Evolutionary conservation across 768 basidiomycete species (phyloP), one percentile per base, ranked within the genome.

Genomic region (Gyrodon lividus): DNA sequence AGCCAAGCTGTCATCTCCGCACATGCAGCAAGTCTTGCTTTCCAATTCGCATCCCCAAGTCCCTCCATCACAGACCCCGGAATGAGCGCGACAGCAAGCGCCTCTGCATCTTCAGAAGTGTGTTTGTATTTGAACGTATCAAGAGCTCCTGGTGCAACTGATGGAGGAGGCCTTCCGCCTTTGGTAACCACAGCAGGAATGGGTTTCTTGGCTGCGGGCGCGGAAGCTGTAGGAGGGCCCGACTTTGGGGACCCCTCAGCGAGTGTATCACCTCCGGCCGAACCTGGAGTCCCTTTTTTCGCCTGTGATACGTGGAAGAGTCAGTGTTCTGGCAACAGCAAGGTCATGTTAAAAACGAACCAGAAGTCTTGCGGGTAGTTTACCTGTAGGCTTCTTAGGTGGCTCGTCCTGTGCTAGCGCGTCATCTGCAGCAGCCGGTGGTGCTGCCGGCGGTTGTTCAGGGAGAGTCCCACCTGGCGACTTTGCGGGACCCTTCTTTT

Each of bases 41-140:
- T 99, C 97, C 97, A 99, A 60, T 93, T 93, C 1, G 83, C 72
- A 68, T 98, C 93, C n/a, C 74, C 84, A 8, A 98, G 73, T 54
- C 87, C 86, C 5, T 79, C 79, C 45, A 87, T 75, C 24, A 91
- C 79, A 20, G 82, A 76, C 1, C 77, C 62, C 0, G 96, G 94
- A 45, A 98, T 81, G 6, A 82, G 65, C 9, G 86, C 86, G 1
- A 79, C 74, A 30, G 89, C 89, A 44, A 90, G 77, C 14, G 72
- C 79, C 37, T 97, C 94, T 5, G 96, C 95, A 59, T 97, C 94
- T 70, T 99, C 97, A 0, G 92, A 83, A 0, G 85, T 86, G 62
- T 92, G 92, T 58, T 85, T 91, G 70, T 84, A 98, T 68, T 96
- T 97, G 72, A 98, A 87, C 1, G 84, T 79, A 63, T 98, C 96